Base-by-base conservation (phyloP, 148 eudicot genomes). In the Amaranthus hypochondriacus region DNA sequence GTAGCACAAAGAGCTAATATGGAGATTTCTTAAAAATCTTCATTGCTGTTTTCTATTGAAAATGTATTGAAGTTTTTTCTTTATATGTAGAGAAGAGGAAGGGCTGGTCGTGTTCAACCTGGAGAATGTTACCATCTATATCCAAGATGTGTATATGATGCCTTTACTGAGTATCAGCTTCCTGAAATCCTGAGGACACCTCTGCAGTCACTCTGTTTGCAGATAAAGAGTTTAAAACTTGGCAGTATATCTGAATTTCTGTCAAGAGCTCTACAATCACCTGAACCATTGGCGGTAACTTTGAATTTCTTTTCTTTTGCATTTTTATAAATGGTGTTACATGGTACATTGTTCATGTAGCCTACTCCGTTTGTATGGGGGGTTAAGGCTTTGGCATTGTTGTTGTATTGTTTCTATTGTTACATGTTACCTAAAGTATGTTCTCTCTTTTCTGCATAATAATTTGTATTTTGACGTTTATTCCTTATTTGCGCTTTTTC, bases 41-140 rank as follows among this genome's bases (percentile, higher is more conserved):
- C 7, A 51, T 15, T 7, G 50, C 53, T 72, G 7, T 8, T 57
- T 42, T 10, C 69, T 55, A 46, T 71, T 76, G 73, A 59, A 66
- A 60, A 60, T 46, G 9, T 57, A 42, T 49, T 71, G 59, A 56
- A 44, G 59, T 18, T 28, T 46, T 44, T 53, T 4, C n/a, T 43
- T 44, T 57, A 76, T 60, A 66, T 77, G 58, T 71, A 95, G 99
- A 90, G 99, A 87, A 89, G 96, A 88, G 99, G 99, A 82, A 89
- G 99, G 80, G 99, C 97, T 78, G 99, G 99, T 52, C 99, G 99
- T 85, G 97, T 95, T 72, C 97, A 84, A 79, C 89, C 99, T 72
- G 99, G 99, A 75, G 94, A 87, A 81, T 95, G 99, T 81, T 95
- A 84, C 70, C 99, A 95, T 84, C 93, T 95, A 43, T 95, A 95